phyloP scores from a whole-genome alignment of 106 monocot genomes.

The Dactylorhiza incarnata region DNA sequence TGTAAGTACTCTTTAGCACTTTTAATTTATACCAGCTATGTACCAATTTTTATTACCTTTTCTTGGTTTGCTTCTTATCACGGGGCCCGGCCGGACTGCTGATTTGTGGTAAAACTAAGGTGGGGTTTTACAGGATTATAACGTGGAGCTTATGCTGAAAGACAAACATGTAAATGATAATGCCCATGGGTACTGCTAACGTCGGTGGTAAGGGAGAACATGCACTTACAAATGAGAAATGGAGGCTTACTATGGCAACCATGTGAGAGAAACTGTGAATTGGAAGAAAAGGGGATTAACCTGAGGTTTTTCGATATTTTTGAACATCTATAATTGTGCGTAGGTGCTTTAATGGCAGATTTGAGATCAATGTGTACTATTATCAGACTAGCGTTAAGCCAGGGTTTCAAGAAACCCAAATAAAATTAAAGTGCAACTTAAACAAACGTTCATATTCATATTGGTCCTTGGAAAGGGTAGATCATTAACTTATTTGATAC shows the following conservation, averaged over 20 bases:
- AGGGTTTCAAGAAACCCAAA: neutral
- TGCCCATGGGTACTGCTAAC: neutral
- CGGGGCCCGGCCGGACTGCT: too few relatives aligned
- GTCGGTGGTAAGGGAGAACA: neutral
- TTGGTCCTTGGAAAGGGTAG: too few relatives aligned
- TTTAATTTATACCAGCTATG: too few relatives aligned
- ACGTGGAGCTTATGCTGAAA: neutral
- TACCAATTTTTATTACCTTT: too few relatives aligned
- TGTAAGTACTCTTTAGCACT: too few relatives aligned
- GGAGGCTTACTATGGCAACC: neutral
- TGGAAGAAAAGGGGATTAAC: neutral
- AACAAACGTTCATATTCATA: too few relatives aligned
- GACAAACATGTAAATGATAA: neutral
- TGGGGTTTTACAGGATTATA: too few relatives aligned
- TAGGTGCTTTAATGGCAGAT: neutral
- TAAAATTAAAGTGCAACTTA: neutral
- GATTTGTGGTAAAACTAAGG: too few relatives aligned
- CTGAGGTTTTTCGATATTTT: neutral
- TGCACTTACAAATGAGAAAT: neutral
- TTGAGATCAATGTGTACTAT: neutral
- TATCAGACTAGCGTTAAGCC: neutral
- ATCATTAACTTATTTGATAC: too few relatives aligned
- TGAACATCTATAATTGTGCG: neutral
- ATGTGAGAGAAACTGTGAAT: neutral
- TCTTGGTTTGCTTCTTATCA: too few relatives aligned